Evolutionary conservation across 1,284 basidiomycete genomes (phyloP).

Genomic region (Tilletia indica): DNA sequence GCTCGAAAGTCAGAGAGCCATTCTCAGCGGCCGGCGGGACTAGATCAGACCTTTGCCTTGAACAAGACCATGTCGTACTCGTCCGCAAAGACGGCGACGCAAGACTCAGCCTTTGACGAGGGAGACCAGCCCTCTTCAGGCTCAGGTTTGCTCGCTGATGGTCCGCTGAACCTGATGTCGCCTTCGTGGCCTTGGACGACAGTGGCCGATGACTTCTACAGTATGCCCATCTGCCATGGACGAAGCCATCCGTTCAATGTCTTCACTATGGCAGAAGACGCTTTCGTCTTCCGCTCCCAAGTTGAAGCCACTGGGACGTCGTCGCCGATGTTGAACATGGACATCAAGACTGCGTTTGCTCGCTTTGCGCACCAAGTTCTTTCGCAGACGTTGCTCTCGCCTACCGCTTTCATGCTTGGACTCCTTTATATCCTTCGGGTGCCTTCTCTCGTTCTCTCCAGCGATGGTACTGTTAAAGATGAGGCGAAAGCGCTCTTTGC

Average conservation of each 20-base stretch:
- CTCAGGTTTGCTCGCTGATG: neutral
- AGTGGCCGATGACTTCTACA: conserved; percentile 11
- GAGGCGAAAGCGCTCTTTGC: conserved; percentile 48
- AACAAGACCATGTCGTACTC: conserved; percentile 3
- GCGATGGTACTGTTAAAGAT: conserved; percentile 35
- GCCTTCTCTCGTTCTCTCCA: conserved; percentile 34
- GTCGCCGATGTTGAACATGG: conserved; percentile 13
- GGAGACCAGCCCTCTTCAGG: neutral
- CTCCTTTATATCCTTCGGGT: conserved; percentile 47
- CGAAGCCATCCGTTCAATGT: conserved; percentile 23
- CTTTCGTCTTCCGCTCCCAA: neutral
- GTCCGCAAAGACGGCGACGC: conserved; percentile 5
- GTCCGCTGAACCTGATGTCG: conserved; percentile 3
- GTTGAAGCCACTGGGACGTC: neutral
- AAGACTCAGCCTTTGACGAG: neutral
- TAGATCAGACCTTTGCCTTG: neutral
- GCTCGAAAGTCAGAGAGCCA: conserved; percentile 1
- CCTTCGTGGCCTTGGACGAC: conserved; percentile 17
- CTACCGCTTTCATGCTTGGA: conserved; percentile 47
- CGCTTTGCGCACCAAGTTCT: conserved; percentile 51
- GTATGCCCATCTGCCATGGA: conserved; percentile 10
- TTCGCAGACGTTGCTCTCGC: conserved; percentile 50
- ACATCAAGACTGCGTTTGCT: conserved; percentile 18
- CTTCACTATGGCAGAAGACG: conserved; percentile 10
- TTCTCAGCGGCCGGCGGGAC: neutral